phyloP scores from a whole-genome alignment of 805 yeast species.

The Saturnispora bothae region DNA sequence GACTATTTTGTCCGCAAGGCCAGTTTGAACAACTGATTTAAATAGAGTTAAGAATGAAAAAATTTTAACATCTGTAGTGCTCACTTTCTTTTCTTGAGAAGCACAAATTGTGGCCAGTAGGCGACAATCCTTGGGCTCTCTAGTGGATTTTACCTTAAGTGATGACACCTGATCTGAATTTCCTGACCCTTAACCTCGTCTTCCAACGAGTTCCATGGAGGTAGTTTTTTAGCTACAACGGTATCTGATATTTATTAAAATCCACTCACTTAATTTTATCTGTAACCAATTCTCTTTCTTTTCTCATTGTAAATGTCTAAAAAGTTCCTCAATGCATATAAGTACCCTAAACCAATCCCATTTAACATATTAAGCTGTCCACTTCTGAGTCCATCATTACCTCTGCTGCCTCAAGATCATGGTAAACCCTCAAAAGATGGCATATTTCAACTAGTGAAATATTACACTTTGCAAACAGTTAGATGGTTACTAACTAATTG shows the following conservation, averaged over 20 bases:
- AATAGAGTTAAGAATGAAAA: background rate
- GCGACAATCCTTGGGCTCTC: too few species aligned
- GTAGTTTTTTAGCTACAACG: constrained; percentile 27
- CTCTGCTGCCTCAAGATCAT: background rate
- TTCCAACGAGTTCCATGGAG: constrained; percentile 17
- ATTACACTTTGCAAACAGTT: too few species aligned
- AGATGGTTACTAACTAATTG: too few species aligned
- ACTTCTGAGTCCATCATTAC: background rate
- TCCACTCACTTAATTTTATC: background rate
- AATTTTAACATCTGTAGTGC: background rate
- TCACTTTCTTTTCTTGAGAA: background rate
- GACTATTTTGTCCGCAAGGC: constrained; percentile 49
- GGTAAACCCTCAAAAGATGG: background rate
- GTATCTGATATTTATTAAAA: constrained; percentile 23
- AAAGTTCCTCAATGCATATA: constrained; percentile 6
- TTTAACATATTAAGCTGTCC: constrained; percentile 4
- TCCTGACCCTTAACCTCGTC: constrained; percentile 17
- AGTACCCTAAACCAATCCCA: constrained; percentile 11
- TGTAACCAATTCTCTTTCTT: background rate
- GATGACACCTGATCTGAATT: constrained; percentile 14
- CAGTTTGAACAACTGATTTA: constrained; percentile 17
- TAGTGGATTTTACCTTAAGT: constrained; percentile 1
- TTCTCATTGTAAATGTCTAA: constrained; percentile 5
- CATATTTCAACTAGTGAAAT: background rate
- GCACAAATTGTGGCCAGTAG: background rate